Evolutionary conservation across 176 grass and related monocot species (phyloP), one percentile per base, ranked within the genome.

Genomic region (Eragrostis curvula): DNA sequence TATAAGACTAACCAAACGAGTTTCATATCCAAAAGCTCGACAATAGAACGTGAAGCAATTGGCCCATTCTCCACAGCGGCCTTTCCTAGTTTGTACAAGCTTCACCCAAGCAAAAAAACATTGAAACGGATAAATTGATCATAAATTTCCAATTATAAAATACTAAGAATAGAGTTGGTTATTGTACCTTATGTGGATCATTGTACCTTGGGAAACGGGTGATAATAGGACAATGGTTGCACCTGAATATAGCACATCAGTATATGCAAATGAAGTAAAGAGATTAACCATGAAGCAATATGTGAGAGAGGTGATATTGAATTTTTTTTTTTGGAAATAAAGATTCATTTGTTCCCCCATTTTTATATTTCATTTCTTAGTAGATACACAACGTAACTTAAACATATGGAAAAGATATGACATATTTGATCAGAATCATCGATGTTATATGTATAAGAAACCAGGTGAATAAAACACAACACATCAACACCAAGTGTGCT

Each of bases 11-110:
- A 98, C 93, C 92, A 95, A 73, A 83, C 90, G 92, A 88, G 96
- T 81, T 89, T 98, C 93, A 74, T 98, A 98, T 85, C 92, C 96
- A 77, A 95, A 98, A 66, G 85, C 73, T 80, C 89, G 90, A 78
- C 93, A 98, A 74, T 98, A 98, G 29, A 91, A 88, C 32, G 96
- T 98, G 79, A 98, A 98, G 85, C 96, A 98, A 85, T 98, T 95
- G 41, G 96, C 92, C 96, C 96, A 98, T 89, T 98, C 96, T 79
- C 96, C 96, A 85, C 96, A 98, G 6, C 96, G 96, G 12, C 96
- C 96, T 81, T 79, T 91, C 84, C 87, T 98, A 81, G 88, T 98
- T 93, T 98, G 84, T 81, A 95, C 36, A 87, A 98, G 96, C 96
- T 98, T 85, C 64, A 59, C 9, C 2, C 56, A 61, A 61, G 0